These are phyloP conservation scores for Dioscorea alata DNA, from an alignment of 106 monocot species.

Conservation along the genomic window DNA sequence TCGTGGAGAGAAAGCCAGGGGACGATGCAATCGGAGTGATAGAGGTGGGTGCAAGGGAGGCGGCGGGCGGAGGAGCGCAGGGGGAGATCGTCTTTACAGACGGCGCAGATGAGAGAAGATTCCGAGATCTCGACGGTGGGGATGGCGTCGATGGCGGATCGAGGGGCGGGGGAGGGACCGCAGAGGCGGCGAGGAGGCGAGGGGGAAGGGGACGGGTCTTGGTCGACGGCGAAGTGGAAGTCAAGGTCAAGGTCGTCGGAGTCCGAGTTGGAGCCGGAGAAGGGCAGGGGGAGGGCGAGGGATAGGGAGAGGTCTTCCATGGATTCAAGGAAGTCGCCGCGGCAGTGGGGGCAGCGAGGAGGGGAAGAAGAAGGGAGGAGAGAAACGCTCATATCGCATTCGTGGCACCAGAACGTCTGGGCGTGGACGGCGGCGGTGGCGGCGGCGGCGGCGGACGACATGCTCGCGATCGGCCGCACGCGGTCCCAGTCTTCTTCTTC, in stretches of 20 bases:
- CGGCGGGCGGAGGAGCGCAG: conserved; percentile 7
- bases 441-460: conserved; percentile 1
- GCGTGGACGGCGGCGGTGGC: conserved; percentile 1
- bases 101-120: conserved; percentile 17
- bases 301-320: conserved; percentile 3
- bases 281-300: background rate
- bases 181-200: background rate
- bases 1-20: conserved; percentile 28
- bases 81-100: conserved; percentile 35
- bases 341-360: conserved; percentile 23
- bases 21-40: conserved; percentile 34
- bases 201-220: background rate
- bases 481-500: background rate
- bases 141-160: conserved; percentile 19
- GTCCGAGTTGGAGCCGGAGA: background rate
- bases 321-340: conserved; percentile 20
- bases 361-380: background rate
- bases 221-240: background rate
- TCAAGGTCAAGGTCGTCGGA: background rate
- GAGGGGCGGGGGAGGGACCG: background rate
- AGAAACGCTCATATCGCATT: conserved; percentile 19
- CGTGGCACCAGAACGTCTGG: conserved; percentile 30
- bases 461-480: background rate
- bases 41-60: conserved; percentile 28
- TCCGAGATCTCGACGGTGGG: conserved; percentile 24